Evolutionary conservation across 441 rosid species (phyloP), one percentile per base, ranked within the genome.

Genomic region (Pelargonium exstipulatum): DNA sequence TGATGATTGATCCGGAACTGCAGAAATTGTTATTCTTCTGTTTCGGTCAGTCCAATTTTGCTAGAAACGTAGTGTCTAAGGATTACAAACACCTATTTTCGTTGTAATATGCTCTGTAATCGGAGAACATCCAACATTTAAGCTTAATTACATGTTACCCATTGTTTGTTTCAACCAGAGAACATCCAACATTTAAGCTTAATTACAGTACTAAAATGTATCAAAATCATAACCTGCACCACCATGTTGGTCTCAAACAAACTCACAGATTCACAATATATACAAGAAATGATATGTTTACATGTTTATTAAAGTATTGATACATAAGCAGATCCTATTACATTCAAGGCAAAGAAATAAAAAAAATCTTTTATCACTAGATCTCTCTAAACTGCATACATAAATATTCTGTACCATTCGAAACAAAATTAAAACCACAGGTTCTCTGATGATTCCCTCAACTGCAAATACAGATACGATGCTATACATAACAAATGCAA

Each of bases 401-500:
- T 73, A 61, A 76, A 60, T 49, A 74, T 55, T 72, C 67, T 72
- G 62, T 65, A 74, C 64, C 78, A 79, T 55, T 14, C 53, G 0
- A n/a, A 24, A 5, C 26, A 69, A 73, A 55, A 67, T 65, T 81
- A 69, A 72, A 73, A 60, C 46, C 53, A 61, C 63, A 20, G 13
- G 29, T 58, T 62, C 43, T 48, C 26, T 45, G 58, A 63, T 68
- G 26, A 61, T 45, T 17, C 75, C 71, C 70, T 69, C 69, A 53
- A 29, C 77, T 74, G 58, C 76, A 74, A 61, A 80, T 53, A 71
- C 74, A 74, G 29, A 74, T 64, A 18, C 63, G 66, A 43, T 65
- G 64, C 79, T 80, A 70, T 80, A 80, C 83, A 78, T 49, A 71
- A 70, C 77, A 71, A 65, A 58, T 49, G 62, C 72, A 65, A 61